Base-by-base conservation (phyloP, 1,284 basidiomycete species). In the Ceratobasidium sp. region DNA sequence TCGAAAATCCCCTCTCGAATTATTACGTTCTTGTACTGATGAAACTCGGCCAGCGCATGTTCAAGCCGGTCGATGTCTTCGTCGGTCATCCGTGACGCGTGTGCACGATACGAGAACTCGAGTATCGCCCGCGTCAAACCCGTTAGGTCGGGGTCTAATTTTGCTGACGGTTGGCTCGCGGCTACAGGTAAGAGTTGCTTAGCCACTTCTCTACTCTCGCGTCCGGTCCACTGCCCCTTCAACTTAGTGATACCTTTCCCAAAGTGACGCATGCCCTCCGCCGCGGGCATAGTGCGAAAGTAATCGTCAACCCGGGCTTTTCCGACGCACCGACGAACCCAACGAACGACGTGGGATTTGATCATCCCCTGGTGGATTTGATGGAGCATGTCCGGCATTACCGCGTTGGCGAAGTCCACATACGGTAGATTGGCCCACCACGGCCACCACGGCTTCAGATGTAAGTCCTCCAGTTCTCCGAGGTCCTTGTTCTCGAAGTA, bases 301-400 rank as follows among this genome's bases (percentile, higher is more conserved):
- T 65, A 67, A 3, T 57, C 12, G 54, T 80, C 80, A 9, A 79
- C 40, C 38, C 66, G 77, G 33, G 54, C 33, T 26, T 61, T 62
- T 7, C 74, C 77, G 12, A 77, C n/a, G 0, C 74, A 10, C 17
- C 59, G n/a, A 23, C 40, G 13, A 40, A 77, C 79, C 81, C 82
- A 82, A 2, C 17, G 64, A 10, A 82, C 73, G 1, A 82, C 57
- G 61, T 83, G 82, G 33, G 81, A 78, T 70, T 82, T 82, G 73
- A 83, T 81, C 13, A 84, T 79, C 9, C 84, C 84, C 73, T 85
- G 82, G 70, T 84, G 83, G 1, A 84, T 74, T 64, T 84, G 83
- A 68, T 84, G 84, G 2, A 84, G 80, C 38, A 84, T 65, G 59
- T 85, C 82, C 7, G 83, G 83, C 4, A 81, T 81, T 56, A 84